phyloP scores from a whole-genome alignment of 306 rosid genomes.

The Astragalus glycyphyllos region DNA sequence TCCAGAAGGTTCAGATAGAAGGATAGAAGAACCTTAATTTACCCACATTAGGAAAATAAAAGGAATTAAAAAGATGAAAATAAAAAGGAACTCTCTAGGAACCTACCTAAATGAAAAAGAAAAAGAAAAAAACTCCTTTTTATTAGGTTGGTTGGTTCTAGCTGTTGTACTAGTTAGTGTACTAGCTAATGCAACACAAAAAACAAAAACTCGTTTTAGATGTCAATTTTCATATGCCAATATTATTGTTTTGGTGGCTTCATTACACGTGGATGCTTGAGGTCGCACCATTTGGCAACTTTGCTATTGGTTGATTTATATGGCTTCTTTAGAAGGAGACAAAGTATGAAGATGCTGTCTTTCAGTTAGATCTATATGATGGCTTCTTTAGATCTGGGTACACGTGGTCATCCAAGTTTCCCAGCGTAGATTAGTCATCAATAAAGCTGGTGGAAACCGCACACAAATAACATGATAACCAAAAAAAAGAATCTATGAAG shows the following conservation, averaged over 20 bases:
- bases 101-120: conserved; percentile 42
- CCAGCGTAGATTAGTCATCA: no score
- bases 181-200: conserved; percentile 24
- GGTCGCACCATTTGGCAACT: conserved; percentile 52
- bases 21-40: conserved; percentile 52
- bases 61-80: conserved; percentile 24
- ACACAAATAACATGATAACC: no score
- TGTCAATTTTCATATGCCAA: conserved; percentile 43
- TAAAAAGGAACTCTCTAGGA: conserved; percentile 48
- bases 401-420: no score
- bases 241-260: conserved; percentile 17
- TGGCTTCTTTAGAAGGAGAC: conserved; percentile 49
- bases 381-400: conserved; percentile 35
- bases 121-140: no score
- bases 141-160: neutral
- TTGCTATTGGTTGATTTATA: neutral
- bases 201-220: conserved; percentile 42
- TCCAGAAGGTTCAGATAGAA: conserved; percentile 19
- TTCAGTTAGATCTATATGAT: no score
- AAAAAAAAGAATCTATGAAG: no score
- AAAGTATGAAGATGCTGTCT: conserved; percentile 45
- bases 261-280: conserved; percentile 41
- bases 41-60: conserved; percentile 58
- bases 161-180: conserved; percentile 18
- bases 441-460: no score